Conservation (phyloP, 257 asterid species). For the Plantago ovata region DNA sequence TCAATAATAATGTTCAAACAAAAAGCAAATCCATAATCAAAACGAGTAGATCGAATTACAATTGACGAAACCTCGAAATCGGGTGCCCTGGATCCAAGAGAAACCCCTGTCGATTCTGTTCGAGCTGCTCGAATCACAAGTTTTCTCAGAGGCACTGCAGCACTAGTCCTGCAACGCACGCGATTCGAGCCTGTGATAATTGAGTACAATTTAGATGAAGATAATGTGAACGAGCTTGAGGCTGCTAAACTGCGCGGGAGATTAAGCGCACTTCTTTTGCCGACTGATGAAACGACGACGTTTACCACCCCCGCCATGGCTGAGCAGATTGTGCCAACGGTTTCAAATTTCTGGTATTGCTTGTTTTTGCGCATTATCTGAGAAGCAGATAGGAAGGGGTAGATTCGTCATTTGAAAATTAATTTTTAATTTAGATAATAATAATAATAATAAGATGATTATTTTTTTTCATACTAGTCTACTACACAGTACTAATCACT, state of each 20-base stretch:
- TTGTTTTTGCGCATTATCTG: conserved; percentile 24
- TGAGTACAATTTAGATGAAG: conserved; percentile 35
- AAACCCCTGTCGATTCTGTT: conserved; percentile 59
- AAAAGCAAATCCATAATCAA: not conserved
- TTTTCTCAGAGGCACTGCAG: conserved; percentile 36
- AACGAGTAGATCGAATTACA: not conserved
- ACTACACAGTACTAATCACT: no score
- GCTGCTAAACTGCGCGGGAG: conserved; percentile 21
- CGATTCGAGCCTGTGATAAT: conserved; percentile 29
- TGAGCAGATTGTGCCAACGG: conserved; percentile 11
- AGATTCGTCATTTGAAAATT: conserved; percentile 7
- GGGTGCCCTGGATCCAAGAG: conserved; percentile 83
- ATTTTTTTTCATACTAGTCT: no score
- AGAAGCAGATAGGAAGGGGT: conserved; percentile 4
- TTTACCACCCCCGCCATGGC: conserved; percentile 59
- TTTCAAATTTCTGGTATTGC: conserved; percentile 7
- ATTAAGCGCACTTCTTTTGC: conserved; percentile 27
- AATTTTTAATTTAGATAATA: no score
- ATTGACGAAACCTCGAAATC: conserved; percentile 54
- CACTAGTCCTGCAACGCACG: conserved; percentile 25
- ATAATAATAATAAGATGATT: no score
- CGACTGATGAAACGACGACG: conserved; percentile 29
- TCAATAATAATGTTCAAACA: not conserved
- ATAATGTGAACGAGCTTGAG: conserved; percentile 20
- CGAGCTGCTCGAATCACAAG: conserved; percentile 74